Percentiles rank a stretch among this genome's conserved stretches.
Conservation (phyloP, 495 filamentous ascomycete genomes). For the Daldinia vernicosa region DNA sequence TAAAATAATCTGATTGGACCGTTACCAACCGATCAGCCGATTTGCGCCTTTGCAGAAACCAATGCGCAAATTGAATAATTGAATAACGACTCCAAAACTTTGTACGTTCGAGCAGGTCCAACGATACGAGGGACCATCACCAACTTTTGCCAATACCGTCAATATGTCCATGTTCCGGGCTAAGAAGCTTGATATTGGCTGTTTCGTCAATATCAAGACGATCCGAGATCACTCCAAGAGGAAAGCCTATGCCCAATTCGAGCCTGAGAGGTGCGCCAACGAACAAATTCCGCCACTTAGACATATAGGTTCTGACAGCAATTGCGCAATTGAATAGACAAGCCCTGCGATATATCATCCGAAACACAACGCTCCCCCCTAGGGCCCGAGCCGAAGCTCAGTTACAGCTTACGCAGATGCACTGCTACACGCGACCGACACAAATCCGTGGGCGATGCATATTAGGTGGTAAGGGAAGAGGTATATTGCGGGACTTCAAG, state of each 20-base stretch:
- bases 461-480: constrained; percentile 82
- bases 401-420: constrained; percentile 92
- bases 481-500: constrained; percentile 88
- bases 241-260: constrained; percentile 84
- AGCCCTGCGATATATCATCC: constrained; percentile 93
- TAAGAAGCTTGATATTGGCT: constrained; percentile 86
- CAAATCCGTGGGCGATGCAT: constrained; percentile 95
- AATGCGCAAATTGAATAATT: constrained; percentile 14
- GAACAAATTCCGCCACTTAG: neutral
- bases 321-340: constrained; percentile 65
- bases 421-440: constrained; percentile 89
- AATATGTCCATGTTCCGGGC: constrained; percentile 83
- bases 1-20: neutral
- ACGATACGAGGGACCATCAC: constrained; percentile 20
- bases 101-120: constrained; percentile 12
- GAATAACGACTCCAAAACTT: constrained; percentile 39
- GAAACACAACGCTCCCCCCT: constrained; percentile 84
- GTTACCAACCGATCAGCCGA: constrained; percentile 10
- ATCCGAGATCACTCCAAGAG: constrained; percentile 96
- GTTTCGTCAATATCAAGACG: constrained; percentile 81
- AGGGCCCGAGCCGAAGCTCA: constrained; percentile 88
- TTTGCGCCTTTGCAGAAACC: neutral
- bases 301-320: constrained; percentile 12
- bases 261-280: constrained; percentile 78
- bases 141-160: constrained; percentile 31